phyloP scores from a whole-genome alignment of 192 early-diverging fungal species.

The Gryganskiella cystojenkinii region DNA sequence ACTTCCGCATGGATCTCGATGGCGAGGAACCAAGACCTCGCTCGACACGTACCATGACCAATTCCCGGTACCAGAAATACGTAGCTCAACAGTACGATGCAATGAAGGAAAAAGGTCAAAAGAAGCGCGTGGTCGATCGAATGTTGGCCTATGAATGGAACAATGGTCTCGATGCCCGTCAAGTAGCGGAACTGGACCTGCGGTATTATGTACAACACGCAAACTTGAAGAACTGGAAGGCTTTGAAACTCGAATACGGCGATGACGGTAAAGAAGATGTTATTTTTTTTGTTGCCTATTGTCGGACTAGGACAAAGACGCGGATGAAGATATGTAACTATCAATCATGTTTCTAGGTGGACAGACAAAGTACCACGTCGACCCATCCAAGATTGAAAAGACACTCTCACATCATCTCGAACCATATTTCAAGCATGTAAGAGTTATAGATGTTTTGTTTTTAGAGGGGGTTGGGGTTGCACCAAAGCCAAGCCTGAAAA shows the following conservation, averaged over 20 bases:
- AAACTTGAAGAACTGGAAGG: conserved; percentile 49
- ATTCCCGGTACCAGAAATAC: conserved; percentile 9
- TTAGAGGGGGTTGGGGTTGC: too few relatives aligned
- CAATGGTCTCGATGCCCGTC: conserved; percentile 35
- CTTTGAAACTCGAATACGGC: conserved; percentile 27
- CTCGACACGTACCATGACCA: not conserved
- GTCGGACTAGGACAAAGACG: not conserved
- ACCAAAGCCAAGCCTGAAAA: not conserved
- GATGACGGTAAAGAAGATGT: conserved; percentile 9
- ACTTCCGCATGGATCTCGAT: conserved; percentile 13
- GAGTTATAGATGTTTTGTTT: too few relatives aligned
- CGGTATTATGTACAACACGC: conserved; percentile 47
- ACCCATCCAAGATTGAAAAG: conserved; percentile 30
- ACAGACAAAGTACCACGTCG: not conserved
- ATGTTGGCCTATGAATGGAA: conserved; percentile 36
- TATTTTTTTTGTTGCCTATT: not conserved
- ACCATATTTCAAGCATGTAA: conserved; percentile 54
- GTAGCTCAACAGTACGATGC: conserved; percentile 11
- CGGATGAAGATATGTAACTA: not conserved
- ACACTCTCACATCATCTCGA: conserved; percentile 26
- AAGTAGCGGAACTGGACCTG: conserved; percentile 55
- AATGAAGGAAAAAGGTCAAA: conserved; percentile 20
- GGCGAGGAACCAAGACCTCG: not conserved
- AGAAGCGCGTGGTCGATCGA: conserved; percentile 25
- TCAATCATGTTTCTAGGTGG: not conserved